These are phyloP conservation scores for Arthromyces matolae DNA, from an alignment of 768 basidiomycete genomes.

Conservation along the genomic window DNA sequence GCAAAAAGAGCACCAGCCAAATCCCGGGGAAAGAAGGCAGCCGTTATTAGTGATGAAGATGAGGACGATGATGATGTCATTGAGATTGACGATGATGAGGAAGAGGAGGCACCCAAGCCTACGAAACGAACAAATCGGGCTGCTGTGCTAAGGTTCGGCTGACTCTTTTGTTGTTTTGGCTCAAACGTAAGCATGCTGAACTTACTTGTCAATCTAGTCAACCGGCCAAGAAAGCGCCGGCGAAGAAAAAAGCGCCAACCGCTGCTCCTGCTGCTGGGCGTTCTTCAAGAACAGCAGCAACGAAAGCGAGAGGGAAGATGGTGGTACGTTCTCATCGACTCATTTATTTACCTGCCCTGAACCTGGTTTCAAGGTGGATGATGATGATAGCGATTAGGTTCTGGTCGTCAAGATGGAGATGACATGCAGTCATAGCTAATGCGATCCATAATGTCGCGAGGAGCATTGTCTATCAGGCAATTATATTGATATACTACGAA, in stretches of 20 bases:
- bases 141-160: slow-evolving; percentile 58
- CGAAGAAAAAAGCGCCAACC: slow-evolving; percentile 54
- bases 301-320: slow-evolving; percentile 62
- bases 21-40: slow-evolving; percentile 53
- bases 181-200: not conserved
- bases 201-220: slow-evolving; percentile 21
- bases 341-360: not conserved
- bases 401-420: not conserved
- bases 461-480: too few relatives aligned
- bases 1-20: slow-evolving; percentile 45
- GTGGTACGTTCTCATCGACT: slow-evolving; percentile 33
- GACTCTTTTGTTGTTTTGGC: not conserved
- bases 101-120: slow-evolving; percentile 45
- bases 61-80: slow-evolving; percentile 51
- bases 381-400: slow-evolving; percentile 27
- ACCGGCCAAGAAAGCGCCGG: slow-evolving; percentile 40
- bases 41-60: slow-evolving; percentile 22
- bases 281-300: slow-evolving; percentile 62
- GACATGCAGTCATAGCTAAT: too few relatives aligned
- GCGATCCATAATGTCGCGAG: too few relatives aligned
- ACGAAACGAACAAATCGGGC: slow-evolving; percentile 60
- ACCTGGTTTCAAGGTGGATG: slow-evolving; percentile 20
- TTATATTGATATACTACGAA: too few relatives aligned
- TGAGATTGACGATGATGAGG: slow-evolving; percentile 52
- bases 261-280: slow-evolving; percentile 55